Evolutionary conservation across 371 early-diverging fungal genomes (phyloP).

Genomic region (Actinomortierella ambigua): DNA sequence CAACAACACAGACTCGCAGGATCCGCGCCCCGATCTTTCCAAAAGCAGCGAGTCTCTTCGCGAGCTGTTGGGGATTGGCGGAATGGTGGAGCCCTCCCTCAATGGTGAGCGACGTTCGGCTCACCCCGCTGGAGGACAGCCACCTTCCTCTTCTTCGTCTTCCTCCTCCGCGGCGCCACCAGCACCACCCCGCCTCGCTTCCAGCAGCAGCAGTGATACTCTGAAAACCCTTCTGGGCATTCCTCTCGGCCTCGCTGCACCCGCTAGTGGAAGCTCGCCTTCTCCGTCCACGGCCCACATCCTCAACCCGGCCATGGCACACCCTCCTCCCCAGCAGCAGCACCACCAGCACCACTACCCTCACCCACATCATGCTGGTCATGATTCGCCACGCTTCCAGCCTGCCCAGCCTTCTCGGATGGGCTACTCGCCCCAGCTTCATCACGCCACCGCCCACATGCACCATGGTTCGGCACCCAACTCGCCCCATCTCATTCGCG

Average conservation of each 20-base stretch:
- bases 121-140: background rate
- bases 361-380: no score
- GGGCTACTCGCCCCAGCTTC: constrained; percentile 16
- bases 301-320: constrained; percentile 4
- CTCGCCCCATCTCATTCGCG: no score
- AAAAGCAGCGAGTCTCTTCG: no score
- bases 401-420: background rate
- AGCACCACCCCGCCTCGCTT: constrained; percentile 3
- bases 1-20: constrained; percentile 3
- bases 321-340: no score
- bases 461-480: no score
- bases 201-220: constrained; percentile 23
- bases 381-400: constrained; percentile 1
- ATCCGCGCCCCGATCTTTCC: no score
- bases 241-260: constrained; percentile 3
- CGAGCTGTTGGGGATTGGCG: no score
- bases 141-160: background rate
- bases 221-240: constrained; percentile 38
- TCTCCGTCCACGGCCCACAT: constrained; percentile 13
- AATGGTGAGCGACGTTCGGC: no score
- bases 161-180: constrained; percentile 1
- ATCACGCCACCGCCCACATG: constrained; percentile 11
- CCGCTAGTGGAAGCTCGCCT: constrained; percentile 10
- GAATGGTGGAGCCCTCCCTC: no score
- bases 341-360: no score